Evolutionary conservation across 768 basidiomycete genomes (phyloP).

Genomic region (Obba rivulosa): DNA sequence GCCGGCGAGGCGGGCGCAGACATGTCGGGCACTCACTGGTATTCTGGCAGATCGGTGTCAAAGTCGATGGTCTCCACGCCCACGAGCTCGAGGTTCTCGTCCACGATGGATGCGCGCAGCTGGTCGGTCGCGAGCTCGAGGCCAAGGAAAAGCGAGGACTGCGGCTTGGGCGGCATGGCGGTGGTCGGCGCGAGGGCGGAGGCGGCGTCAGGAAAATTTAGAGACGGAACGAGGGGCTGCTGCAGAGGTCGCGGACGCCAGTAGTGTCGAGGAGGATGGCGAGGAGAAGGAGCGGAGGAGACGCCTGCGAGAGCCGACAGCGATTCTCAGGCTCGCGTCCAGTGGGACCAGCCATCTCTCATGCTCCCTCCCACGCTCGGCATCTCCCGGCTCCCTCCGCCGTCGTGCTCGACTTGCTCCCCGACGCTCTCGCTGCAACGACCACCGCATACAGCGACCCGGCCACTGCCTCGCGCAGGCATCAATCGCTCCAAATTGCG

Average conservation of each 20-base stretch:
- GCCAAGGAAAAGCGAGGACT: slow-evolving; percentile 68
- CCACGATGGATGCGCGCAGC: slow-evolving; percentile 76
- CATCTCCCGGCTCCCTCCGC: too few species aligned
- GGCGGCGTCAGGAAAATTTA: background rate
- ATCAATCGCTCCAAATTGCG: too few species aligned
- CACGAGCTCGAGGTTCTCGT: slow-evolving; percentile 75
- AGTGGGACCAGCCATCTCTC: background rate
- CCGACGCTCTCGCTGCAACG: too few species aligned
- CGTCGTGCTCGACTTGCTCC: too few species aligned
- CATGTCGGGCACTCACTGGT: slow-evolving; percentile 53
- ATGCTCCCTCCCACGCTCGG: too few species aligned
- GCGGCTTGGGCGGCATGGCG: slow-evolving; percentile 32
- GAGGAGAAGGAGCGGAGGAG: background rate
- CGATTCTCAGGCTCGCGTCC: slow-evolving; percentile 3
- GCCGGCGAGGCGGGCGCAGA: background rate
- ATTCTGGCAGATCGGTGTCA: slow-evolving; percentile 73
- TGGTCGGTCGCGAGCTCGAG: slow-evolving; percentile 84
- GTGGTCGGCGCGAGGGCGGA: background rate
- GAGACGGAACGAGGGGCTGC: background rate
- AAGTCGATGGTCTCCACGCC: slow-evolving; percentile 83
- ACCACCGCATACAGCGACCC: too few species aligned
- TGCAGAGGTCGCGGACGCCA: slow-evolving; percentile 1
- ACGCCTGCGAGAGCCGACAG: slow-evolving; percentile 1
- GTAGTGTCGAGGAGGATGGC: slow-evolving; percentile 3
- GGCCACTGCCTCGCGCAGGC: too few species aligned